Conservation (phyloP, 2,329 filamentous ascomycete species). For the Colletotrichum tanaceti region DNA sequence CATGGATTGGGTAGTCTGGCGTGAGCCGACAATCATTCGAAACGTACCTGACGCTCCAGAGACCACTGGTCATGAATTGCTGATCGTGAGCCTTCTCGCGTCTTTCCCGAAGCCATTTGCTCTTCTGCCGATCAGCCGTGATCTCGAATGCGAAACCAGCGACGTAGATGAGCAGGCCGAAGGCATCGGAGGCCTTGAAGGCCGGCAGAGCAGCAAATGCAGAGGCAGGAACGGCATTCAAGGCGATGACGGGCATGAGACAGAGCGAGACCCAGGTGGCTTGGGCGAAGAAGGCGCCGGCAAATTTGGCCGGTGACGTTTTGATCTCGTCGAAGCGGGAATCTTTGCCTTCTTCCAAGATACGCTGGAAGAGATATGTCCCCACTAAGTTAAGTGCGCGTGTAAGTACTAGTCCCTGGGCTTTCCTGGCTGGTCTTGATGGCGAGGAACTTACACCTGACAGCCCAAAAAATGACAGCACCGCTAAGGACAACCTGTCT, state of each 20-base stretch:
- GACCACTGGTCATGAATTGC: constrained; percentile 71
- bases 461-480: constrained; percentile 66
- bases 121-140: constrained; percentile 73
- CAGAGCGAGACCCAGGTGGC: constrained; percentile 77
- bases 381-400: constrained; percentile 61
- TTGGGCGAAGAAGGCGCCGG: constrained; percentile 61
- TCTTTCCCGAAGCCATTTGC: constrained; percentile 69
- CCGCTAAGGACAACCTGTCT: constrained; percentile 58
- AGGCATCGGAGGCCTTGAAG: constrained; percentile 63
- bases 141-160: constrained; percentile 71
- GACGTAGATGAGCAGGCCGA: constrained; percentile 68
- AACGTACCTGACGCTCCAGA: constrained; percentile 68
- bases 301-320: constrained; percentile 51
- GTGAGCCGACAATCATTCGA: neutral
- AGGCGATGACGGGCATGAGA: constrained; percentile 71
- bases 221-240: constrained; percentile 70
- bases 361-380: constrained; percentile 71
- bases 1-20: neutral
- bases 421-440: neutral
- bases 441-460: constrained; percentile 59
- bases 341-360: constrained; percentile 70
- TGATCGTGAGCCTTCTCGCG: constrained; percentile 74
- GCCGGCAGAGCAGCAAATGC: constrained; percentile 62
- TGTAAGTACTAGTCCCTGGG: constrained; percentile 19
- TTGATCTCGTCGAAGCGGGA: constrained; percentile 58